Conservation (phyloP, 2,329 filamentous ascomycete genomes). For the Colletotrichum gigasporum region DNA sequence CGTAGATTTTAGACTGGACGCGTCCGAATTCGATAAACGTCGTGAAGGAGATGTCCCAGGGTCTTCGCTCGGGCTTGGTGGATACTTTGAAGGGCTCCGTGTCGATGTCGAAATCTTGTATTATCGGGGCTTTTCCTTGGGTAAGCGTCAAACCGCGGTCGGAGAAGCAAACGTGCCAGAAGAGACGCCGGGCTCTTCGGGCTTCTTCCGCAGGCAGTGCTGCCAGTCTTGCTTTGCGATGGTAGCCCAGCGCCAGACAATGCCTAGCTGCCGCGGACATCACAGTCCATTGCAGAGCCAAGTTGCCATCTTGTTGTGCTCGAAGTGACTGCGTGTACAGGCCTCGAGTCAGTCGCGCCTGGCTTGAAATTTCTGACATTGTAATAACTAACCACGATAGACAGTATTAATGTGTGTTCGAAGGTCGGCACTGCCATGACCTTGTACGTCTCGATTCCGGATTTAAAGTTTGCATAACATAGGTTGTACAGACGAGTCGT, state of each 20-base stretch:
- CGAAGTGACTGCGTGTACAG: conserved; percentile 19
- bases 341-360: background rate
- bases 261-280: conserved; percentile 32
- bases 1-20: conserved; percentile 30
- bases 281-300: conserved; percentile 32
- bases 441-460: conserved; percentile 27
- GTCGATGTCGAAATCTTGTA: conserved; percentile 33
- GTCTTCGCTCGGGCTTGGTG: background rate
- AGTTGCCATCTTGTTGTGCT: conserved; percentile 31
- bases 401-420: conserved; percentile 29
- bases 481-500: conserved; percentile 14
- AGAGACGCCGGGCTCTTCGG: conserved; percentile 24
- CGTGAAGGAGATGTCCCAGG: conserved; percentile 25
- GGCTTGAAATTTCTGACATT: background rate
- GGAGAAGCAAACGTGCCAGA: conserved; percentile 35
- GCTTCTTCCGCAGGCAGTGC: conserved; percentile 19
- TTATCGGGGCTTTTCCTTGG: conserved; percentile 31
- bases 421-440: conserved; percentile 30
- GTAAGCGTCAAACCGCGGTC: conserved; percentile 31
- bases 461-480: conserved; percentile 29
- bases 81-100: conserved; percentile 18
- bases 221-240: conserved; percentile 26
- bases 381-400: conserved; percentile 22
- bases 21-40: conserved; percentile 27
- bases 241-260: conserved; percentile 33